A percentile compares a stretch with the other conserved stretches of the same genome.
phyloP scores from a whole-genome alignment of 768 basidiomycete species.

The Amanita pallidorosea region DNA sequence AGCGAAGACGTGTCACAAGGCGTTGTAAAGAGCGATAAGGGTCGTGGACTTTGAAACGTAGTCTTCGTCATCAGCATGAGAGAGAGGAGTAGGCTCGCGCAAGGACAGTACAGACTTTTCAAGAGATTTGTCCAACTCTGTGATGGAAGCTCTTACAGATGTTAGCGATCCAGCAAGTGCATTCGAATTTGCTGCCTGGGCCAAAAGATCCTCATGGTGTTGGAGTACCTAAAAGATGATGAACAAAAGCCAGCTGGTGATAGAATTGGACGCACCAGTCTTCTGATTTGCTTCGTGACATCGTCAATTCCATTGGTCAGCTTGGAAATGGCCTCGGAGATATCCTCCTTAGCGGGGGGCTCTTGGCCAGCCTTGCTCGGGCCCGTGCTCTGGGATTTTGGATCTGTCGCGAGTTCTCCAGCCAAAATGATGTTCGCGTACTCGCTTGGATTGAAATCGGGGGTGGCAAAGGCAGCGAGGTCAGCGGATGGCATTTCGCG shows the following conservation, averaged over 20 bases:
- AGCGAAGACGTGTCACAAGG: constrained; percentile 63
- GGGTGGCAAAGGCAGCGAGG: constrained; percentile 61
- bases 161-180: constrained; percentile 61
- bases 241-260: neutral
- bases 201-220: constrained; percentile 75
- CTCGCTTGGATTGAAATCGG: constrained; percentile 77
- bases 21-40: constrained; percentile 71
- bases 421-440: constrained; percentile 89
- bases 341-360: constrained; percentile 67
- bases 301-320: constrained; percentile 86
- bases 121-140: constrained; percentile 64
- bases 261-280: constrained; percentile 46
- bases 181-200: constrained; percentile 68
- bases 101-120: constrained; percentile 46
- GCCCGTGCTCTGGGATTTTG: constrained; percentile 20
- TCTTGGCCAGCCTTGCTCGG: constrained; percentile 30
- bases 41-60: constrained; percentile 75
- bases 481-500: constrained; percentile 28
- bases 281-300: constrained; percentile 82
- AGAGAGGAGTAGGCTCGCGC: constrained; percentile 2
- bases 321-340: constrained; percentile 82
- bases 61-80: constrained; percentile 29
- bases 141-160: constrained; percentile 57
- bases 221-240: constrained; percentile 48
- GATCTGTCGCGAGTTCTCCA: constrained; percentile 39